Conservation (phyloP, 2,329 filamentous ascomycete species). For the Anisogramma anomala region DNA sequence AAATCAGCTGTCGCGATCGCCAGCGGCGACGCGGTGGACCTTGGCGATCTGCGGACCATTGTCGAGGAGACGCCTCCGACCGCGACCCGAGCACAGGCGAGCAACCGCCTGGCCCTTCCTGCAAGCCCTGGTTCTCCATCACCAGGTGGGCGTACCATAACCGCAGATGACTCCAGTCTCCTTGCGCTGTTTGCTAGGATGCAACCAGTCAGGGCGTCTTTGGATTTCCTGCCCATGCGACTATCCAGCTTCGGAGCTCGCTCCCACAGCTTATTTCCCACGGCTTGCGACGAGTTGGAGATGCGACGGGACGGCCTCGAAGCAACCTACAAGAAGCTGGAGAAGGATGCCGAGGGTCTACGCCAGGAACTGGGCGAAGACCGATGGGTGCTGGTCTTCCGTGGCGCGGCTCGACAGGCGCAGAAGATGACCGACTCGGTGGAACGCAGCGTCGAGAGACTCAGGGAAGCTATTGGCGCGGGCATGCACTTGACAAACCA, state of each 20-base stretch:
- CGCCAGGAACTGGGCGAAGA: conserved; percentile 89
- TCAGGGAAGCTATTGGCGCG: conserved; percentile 67
- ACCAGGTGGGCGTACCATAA: conserved; percentile 42
- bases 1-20: conserved; percentile 55
- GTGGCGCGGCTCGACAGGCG: conserved; percentile 81
- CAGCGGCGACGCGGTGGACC: conserved; percentile 58
- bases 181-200: conserved; percentile 87
- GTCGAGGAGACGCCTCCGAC: conserved; percentile 69
- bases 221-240: conserved; percentile 94
- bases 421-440: conserved; percentile 96
- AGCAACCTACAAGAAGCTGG: conserved; percentile 74
- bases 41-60: conserved; percentile 84
- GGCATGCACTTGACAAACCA: conserved; percentile 63
- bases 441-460: conserved; percentile 70
- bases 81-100: conserved; percentile 37
- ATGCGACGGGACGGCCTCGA: conserved; percentile 65
- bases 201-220: conserved; percentile 82
- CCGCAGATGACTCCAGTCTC: conserved; percentile 76
- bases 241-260: conserved; percentile 74
- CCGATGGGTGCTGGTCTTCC: conserved; percentile 90
- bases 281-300: conserved; percentile 79
- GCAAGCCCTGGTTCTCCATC: conserved; percentile 52
- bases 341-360: conserved; percentile 80
- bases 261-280: conserved; percentile 71
- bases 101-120: conserved; percentile 55